A percentile compares a stretch with the other conserved stretches of the same genome.
These are phyloP conservation scores for Hanseniaspora pseudoguilliermondii DNA, from an alignment of 805 yeast species.

Conservation along the genomic window DNA sequence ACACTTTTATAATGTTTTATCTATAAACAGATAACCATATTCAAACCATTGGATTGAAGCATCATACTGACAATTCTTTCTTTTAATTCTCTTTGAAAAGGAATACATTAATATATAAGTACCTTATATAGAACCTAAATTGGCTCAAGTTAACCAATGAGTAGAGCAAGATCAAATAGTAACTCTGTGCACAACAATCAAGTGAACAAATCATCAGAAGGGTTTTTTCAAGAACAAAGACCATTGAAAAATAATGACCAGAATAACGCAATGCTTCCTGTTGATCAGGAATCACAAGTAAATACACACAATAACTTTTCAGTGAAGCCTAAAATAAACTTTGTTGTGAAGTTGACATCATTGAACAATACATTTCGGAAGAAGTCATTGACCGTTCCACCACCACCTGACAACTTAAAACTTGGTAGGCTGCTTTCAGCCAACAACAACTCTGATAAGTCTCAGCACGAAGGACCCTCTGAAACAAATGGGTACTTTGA, in stretches of 20 bases:
- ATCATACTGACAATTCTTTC: too few species aligned
- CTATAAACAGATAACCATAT: too few species aligned
- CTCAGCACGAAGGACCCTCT: slow-evolving; percentile 11
- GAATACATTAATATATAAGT: not conserved
- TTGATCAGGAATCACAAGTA: slow-evolving; percentile 4
- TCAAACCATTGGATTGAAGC: too few species aligned
- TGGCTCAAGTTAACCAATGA: not conserved
- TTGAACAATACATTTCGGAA: slow-evolving; percentile 71
- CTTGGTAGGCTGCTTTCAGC: slow-evolving; percentile 73
- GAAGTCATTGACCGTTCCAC: slow-evolving; percentile 69
- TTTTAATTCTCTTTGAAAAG: not conserved
- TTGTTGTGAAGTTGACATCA: slow-evolving; percentile 60
- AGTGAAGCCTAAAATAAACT: slow-evolving; percentile 29
- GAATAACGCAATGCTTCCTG: not conserved
- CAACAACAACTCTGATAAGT: slow-evolving; percentile 12
- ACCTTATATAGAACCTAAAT: too few species aligned
- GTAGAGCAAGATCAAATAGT: slow-evolving; percentile 10
- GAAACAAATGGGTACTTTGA: slow-evolving; percentile 74
- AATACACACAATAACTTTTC: slow-evolving; percentile 6
- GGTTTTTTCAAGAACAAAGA: not conserved
- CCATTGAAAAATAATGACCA: not conserved
- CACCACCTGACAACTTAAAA: slow-evolving; percentile 67
- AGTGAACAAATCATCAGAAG: not conserved
- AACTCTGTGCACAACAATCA: not conserved
- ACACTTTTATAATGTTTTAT: too few species aligned